A percentile compares a stretch with the other conserved stretches of the same genome.
phyloP scores from a whole-genome alignment of 176 grass and related monocot genomes.

The Cenchrus americanus region DNA sequence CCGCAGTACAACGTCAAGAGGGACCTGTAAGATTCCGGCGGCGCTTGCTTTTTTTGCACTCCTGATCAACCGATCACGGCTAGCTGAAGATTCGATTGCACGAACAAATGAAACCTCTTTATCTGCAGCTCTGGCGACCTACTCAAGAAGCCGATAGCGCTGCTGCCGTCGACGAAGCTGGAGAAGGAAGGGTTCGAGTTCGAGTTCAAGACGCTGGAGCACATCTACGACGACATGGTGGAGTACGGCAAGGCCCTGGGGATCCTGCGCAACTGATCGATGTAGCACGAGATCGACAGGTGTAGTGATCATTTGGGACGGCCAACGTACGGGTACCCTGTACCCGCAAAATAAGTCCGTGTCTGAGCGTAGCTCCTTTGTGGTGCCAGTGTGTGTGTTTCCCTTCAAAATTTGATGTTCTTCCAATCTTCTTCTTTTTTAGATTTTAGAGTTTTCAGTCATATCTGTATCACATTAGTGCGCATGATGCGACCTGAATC shows the following conservation, averaged over 20 bases:
- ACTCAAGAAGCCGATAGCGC: background rate
- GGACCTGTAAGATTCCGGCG: background rate
- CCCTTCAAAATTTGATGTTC: background rate
- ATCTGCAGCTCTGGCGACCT: constrained; percentile 24
- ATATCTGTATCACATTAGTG: too few species aligned
- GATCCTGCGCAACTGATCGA: constrained; percentile 35
- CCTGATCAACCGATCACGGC: too few species aligned
- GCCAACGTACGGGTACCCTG: background rate
- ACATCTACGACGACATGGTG: constrained; percentile 49
- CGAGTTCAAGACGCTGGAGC: constrained; percentile 44
- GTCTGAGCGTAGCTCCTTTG: background rate
- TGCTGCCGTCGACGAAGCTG: constrained; percentile 49
- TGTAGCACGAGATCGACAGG: too few species aligned
- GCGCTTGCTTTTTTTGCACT: too few species aligned
- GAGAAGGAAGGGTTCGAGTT: constrained; percentile 42
- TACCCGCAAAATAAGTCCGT: background rate
- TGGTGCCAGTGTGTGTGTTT: background rate
- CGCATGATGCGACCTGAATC: too few species aligned
- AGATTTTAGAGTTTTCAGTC: too few species aligned
- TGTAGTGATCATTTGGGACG: background rate
- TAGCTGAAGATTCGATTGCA: too few species aligned
- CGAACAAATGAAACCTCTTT: too few species aligned
- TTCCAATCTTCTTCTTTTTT: too few species aligned
- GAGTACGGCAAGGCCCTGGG: constrained; percentile 53
- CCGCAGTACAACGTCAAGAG: constrained; percentile 41